A percentile compares a stretch with the other conserved stretches of the same genome.
Conservation (phyloP, 441 rosid genomes). For the Arabidopsis hybrid region DNA sequence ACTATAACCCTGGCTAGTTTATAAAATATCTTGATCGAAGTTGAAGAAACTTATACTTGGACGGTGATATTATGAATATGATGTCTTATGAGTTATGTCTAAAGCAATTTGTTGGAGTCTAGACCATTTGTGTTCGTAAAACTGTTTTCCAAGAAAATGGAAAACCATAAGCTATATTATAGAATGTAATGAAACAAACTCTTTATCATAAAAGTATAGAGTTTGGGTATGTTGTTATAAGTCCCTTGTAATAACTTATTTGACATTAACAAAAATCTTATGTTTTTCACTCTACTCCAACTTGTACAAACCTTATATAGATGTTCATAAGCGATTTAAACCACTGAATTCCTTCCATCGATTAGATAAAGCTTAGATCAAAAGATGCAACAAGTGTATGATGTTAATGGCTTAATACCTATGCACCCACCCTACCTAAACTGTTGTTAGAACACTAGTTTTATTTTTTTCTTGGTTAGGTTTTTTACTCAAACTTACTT, state of each 20-base stretch:
- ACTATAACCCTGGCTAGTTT: constrained; percentile 4
- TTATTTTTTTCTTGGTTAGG: neutral
- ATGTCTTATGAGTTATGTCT: no score
- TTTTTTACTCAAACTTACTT: neutral
- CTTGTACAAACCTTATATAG: no score
- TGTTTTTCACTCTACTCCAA: no score
- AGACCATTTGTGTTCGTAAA: neutral
- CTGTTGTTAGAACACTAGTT: neutral
- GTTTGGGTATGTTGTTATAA: neutral
- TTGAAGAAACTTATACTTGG: no score
- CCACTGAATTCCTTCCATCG: no score
- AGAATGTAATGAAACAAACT: neutral
- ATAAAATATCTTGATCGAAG: neutral
- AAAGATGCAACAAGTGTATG: neutral
- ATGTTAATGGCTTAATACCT: neutral
- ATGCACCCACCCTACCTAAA: neutral
- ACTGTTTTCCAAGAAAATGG: neutral
- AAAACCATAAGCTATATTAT: neutral
- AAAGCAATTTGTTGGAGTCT: neutral
- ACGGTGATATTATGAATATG: no score
- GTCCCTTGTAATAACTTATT: neutral
- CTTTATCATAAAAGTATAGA: neutral
- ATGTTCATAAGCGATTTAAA: no score
- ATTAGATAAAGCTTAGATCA: neutral
- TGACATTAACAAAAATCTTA: neutral